A percentile compares a stretch with the other conserved stretches of the same genome.
Evolutionary conservation across 2,329 filamentous ascomycete genomes (phyloP).

Genomic region (Colletotrichum sp.): DNA sequence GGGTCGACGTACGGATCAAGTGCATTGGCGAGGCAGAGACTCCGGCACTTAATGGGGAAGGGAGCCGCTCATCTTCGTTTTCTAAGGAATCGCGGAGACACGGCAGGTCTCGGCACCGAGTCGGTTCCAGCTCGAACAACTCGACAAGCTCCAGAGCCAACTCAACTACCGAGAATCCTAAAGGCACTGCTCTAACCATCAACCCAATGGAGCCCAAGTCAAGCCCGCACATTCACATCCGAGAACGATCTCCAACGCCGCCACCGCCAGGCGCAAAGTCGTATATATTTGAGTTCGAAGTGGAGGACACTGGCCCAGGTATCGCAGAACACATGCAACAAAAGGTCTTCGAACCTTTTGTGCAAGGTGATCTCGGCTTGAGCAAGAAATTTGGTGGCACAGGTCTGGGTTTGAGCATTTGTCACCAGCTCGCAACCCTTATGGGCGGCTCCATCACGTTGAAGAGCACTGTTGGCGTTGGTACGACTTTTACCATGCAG

Average conservation of each 20-base stretch:
- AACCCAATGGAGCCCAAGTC: conserved; percentile 66
- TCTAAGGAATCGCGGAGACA: conserved; percentile 51
- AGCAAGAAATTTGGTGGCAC: conserved; percentile 93
- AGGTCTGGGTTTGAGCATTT: conserved; percentile 87
- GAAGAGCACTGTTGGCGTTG: conserved; percentile 73
- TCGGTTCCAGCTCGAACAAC: conserved; percentile 54
- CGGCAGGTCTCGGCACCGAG: conserved; percentile 46
- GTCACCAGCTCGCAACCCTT: conserved; percentile 80
- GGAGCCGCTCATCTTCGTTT: conserved; percentile 57
- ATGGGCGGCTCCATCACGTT: conserved; percentile 83
- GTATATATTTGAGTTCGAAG: conserved; percentile 85
- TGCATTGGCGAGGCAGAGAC: conserved; percentile 68
- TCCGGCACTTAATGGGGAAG: conserved; percentile 39
- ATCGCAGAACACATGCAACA: conserved; percentile 80
- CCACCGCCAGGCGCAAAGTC: conserved; percentile 67
- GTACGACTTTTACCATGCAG: conserved; percentile 82
- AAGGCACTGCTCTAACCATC: conserved; percentile 63
- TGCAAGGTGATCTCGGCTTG: conserved; percentile 87
- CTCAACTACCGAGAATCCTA: conserved; percentile 30
- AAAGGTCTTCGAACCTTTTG: conserved; percentile 91
- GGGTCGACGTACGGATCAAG: conserved; percentile 76
- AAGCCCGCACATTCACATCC: conserved; percentile 49
- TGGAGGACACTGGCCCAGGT: conserved; percentile 86
- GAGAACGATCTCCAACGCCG: conserved; percentile 64
- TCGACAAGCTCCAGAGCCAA: conserved; percentile 53